A percentile compares a stretch with the other conserved stretches of the same genome.
Conservation (phyloP, 331 rosid species). For the Rosa hybrid region DNA sequence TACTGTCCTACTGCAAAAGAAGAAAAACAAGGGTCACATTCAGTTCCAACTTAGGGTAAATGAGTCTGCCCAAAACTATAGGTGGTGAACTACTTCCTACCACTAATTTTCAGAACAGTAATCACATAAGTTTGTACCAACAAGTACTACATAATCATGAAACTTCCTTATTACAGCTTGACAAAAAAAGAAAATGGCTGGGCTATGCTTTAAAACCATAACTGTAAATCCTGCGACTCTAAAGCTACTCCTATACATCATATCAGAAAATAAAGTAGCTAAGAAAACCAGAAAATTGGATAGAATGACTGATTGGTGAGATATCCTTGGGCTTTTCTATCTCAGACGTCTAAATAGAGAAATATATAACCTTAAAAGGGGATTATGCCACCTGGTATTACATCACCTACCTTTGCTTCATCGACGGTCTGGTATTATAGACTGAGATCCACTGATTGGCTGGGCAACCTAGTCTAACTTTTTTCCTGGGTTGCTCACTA, state of each 20-base stretch:
- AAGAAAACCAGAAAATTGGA: neutral
- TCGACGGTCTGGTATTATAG: slow-evolving; percentile 35
- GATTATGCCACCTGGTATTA: neutral
- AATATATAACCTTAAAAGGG: neutral
- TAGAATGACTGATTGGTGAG: slow-evolving; percentile 1
- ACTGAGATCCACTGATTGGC: slow-evolving; percentile 45
- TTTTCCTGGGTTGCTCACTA: slow-evolving; percentile 31
- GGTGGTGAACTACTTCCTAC: neutral
- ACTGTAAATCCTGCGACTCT: neutral
- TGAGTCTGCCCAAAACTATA: neutral
- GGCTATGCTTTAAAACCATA: neutral
- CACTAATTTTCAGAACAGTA: neutral
- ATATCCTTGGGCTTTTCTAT: slow-evolving; percentile 6
- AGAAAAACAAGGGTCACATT: neutral
- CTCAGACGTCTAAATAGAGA: neutral
- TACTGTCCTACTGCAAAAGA: neutral
- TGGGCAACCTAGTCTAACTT: slow-evolving; percentile 35
- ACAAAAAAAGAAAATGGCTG: neutral
- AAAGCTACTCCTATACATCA: neutral
- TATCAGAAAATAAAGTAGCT: neutral
- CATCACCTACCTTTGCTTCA: slow-evolving; percentile 42
- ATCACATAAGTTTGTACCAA: neutral
- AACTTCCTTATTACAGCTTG: neutral
- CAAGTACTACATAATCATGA: neutral
- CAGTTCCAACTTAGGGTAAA: neutral